A percentile compares a stretch with the other conserved stretches of the same genome.
Evolutionary conservation across 148 eudicot species (phyloP).

Genomic region (Pouteria glomerata): DNA sequence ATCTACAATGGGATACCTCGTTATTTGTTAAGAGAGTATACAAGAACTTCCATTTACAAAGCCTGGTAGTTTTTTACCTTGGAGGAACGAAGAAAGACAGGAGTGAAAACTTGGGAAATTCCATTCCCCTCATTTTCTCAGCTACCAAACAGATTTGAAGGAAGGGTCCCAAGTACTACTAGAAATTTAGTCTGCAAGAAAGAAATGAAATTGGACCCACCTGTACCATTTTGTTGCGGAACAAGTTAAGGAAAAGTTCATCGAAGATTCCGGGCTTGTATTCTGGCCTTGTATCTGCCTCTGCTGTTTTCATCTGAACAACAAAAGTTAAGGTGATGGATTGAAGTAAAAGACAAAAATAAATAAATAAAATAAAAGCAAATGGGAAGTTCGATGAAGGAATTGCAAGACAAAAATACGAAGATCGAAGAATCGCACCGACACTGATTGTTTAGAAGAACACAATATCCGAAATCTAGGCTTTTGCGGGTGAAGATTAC

Average conservation of each 20-base stretch:
- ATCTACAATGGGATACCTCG: background rate
- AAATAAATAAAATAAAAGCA: background rate
- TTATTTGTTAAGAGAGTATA: background rate
- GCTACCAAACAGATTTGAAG: background rate
- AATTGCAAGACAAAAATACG: background rate
- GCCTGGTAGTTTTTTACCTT: background rate
- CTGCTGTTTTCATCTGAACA: slow-evolving; percentile 13
- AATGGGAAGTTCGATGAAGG: background rate
- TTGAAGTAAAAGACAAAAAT: background rate
- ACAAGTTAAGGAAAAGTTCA: slow-evolving; percentile 32
- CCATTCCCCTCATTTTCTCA: background rate
- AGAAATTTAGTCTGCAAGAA: background rate
- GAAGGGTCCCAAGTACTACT: background rate
- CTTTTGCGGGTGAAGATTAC: background rate
- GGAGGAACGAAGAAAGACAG: background rate
- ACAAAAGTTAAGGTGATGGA: background rate
- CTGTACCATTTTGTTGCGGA: slow-evolving; percentile 48
- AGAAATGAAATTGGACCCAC: slow-evolving; percentile 7
- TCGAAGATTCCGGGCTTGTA: slow-evolving; percentile 40
- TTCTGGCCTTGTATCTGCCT: slow-evolving; percentile 20
- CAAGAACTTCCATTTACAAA: background rate
- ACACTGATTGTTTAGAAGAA: slow-evolving; percentile 4
- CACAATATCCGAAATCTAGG: background rate
- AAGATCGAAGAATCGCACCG: background rate
- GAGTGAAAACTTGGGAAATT: background rate